Evolutionary conservation across 163 green algal species (phyloP), one percentile per base, ranked within the genome.

Genomic region (Volvox carteri): DNA sequence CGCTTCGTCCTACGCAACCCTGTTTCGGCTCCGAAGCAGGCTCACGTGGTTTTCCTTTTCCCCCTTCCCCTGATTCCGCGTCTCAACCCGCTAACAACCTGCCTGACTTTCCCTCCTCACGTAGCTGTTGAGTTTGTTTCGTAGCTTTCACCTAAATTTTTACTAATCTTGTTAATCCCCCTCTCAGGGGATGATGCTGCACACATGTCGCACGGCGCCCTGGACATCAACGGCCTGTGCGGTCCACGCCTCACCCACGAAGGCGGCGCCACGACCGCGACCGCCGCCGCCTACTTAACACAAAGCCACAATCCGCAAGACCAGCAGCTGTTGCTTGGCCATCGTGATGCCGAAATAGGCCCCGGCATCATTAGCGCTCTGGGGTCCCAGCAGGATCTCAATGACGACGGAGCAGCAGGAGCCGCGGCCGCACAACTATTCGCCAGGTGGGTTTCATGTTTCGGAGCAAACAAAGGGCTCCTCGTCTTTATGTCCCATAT

Each of bases 141-240:
- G n/a, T n/a, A n/a, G n/a, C n/a, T n/a, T n/a, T n/a, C n/a, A n/a
- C n/a, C n/a, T n/a, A n/a, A n/a, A n/a, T n/a, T n/a, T n/a, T n/a
- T n/a, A n/a, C n/a, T n/a, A n/a, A n/a, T n/a, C n/a, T n/a, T n/a
- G n/a, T n/a, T n/a, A n/a, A 1, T 58, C 52, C 39, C 5, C 28
- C 60, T 9, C 60, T 6, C 56, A 91, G 92, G 87, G 25, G 90
- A 95, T 52, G 90, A 95, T 46, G 76, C 87, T 19, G 78, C 68
- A 58, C 84, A 68, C 7, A 39, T 86, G 2, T 78, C 41, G 25
- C 65, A 54, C 30, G 79, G 44, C 83, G 50, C 52, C 1, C n/a
- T 89, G 70, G 84, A 89, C 68, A 30, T 87, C 46, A 87, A 87
- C 33, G 81, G 81, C 9, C 30, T 79, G 19, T 87, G 81, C 46